Evolutionary conservation across 345 rosid species (phyloP).

Genomic region (Eucalyptus grandis): DNA sequence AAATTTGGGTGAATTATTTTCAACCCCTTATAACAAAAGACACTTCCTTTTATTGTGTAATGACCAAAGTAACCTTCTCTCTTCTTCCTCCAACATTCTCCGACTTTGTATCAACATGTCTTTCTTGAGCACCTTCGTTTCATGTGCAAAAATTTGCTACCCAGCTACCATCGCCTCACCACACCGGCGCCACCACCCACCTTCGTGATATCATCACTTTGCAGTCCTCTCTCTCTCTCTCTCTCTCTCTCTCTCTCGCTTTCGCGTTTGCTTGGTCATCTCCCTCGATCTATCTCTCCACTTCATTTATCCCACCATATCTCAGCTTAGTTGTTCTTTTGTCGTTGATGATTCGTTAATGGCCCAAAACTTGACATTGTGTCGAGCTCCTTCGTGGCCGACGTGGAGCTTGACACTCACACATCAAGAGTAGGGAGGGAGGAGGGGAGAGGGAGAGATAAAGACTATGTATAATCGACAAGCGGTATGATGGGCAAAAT

Average conservation of each 20-base stretch:
- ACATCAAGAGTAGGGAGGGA: neutral
- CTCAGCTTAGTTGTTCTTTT: neutral
- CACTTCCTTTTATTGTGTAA: neutral
- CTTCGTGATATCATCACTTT: neutral
- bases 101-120: neutral
- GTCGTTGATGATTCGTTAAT: neutral
- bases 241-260: neutral
- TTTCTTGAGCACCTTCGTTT: neutral
- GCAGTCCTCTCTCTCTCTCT: neutral
- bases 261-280: neutral
- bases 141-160: neutral
- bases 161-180: neutral
- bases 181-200: neutral
- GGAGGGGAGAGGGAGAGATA: neutral
- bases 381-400: neutral
- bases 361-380: neutral
- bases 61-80: neutral
- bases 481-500: too few species aligned
- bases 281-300: neutral
- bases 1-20: neutral
- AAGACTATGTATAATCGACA: too few species aligned
- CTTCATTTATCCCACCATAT: neutral
- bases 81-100: neutral
- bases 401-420: neutral
- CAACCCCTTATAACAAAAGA: neutral